These are phyloP conservation scores for Garcia nutans DNA, from an alignment of 345 rosid genomes.

Conservation along the genomic window DNA sequence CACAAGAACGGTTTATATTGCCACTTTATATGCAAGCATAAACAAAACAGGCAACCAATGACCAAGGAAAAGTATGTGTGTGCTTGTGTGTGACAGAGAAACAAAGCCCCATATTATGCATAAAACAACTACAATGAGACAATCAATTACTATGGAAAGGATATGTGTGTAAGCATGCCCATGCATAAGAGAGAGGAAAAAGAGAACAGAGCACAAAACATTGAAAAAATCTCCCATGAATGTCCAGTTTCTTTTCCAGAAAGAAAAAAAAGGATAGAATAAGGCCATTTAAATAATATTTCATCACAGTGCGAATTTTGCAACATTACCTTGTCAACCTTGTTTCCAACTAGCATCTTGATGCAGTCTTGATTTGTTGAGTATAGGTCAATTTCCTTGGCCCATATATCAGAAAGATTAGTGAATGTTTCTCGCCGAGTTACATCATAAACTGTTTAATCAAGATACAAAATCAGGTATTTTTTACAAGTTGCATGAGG, in stretches of 20 bases:
- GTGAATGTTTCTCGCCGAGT: conserved; percentile 91
- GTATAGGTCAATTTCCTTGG: conserved; percentile 88
- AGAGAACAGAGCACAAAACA: neutral
- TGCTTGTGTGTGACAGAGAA: too few species aligned
- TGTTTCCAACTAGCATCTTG: conserved; percentile 97
- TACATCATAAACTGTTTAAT: conserved; percentile 75
- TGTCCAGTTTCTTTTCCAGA: neutral
- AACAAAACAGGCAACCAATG: neutral
- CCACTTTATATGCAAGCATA: neutral
- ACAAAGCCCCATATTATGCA: too few species aligned
- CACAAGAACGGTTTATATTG: neutral
- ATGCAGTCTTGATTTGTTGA: conserved; percentile 88
- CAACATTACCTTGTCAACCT: conserved; percentile 73
- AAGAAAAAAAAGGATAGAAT: neutral
- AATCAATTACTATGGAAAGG: neutral
- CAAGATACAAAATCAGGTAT: neutral
- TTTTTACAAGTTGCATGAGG: neutral
- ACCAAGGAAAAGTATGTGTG: too few species aligned
- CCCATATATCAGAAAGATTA: conserved; percentile 88
- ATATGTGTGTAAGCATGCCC: neutral
- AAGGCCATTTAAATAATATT: neutral
- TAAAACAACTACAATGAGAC: neutral
- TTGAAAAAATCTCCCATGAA: neutral
- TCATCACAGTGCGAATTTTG: neutral
- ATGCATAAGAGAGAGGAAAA: neutral